Evolutionary conservation across 305 asterid genomes (phyloP), one percentile per base, ranked within the genome.

Genomic region (Galium porrigens): DNA sequence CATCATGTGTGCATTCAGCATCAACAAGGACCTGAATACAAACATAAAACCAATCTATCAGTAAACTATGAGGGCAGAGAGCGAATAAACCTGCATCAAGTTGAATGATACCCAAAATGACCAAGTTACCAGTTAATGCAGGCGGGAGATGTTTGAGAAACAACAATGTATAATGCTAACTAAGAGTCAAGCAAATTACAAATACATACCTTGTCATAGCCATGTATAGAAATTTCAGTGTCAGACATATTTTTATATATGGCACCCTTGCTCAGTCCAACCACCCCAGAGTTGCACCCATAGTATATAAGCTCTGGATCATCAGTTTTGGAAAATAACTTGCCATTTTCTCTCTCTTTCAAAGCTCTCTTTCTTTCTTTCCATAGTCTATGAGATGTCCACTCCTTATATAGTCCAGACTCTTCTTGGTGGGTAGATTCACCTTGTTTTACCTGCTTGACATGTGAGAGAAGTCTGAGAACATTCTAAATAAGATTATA

Each of bases 1-100:
- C 97, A 76, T 90, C 97, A 70, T 90, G 97, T 15, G 96, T 90
- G 77, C 97, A 90, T 78, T 90, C 97, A 76, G 96, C 97, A 83
- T 90, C 97, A 77, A 86, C 96, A 68, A 90, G 90, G 63, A 88
- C 94, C 95, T 90, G 82, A 72, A 57, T 59, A 72, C 54, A 76
- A 68, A 36, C 9, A 36, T 1, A 36, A 0, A 36, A 36, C 11
- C 42, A 36, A 36, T 36, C 42, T 36, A 36, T 36, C 11, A 36
- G 36, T 6, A 36, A 36, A 36, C 42, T 36, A 8, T 44, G 29
- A 70, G 22, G 22, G 22, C 22, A 22, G 22, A 22, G 22, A 22
- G 36, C 41, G 49, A 29, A 44, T 5, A 3, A 57, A 7, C 11
- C 12, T 34, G 39, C 71, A 25, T 12, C 57, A 46, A 11, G 2